phyloP scores from a whole-genome alignment of 495 filamentous ascomycete genomes.

The Podospora fimiseda region DNA sequence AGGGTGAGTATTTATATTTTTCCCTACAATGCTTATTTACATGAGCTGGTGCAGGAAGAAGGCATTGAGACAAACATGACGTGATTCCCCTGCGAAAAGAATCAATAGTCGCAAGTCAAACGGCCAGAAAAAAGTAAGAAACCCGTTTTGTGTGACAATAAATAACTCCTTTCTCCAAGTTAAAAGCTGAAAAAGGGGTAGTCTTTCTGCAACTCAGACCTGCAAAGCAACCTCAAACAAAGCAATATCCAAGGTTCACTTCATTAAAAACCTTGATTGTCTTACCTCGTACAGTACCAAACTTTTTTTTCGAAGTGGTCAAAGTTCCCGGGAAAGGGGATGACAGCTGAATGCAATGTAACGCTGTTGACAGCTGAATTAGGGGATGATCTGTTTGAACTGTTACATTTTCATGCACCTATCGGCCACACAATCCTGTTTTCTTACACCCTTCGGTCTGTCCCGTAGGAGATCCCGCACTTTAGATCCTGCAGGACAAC shows the following conservation, averaged over 20 bases:
- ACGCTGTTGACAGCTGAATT: no score
- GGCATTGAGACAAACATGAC: background rate
- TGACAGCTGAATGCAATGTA: no score
- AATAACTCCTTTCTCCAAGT: background rate
- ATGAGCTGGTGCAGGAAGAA: background rate
- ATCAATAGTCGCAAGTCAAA: background rate
- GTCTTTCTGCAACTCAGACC: background rate
- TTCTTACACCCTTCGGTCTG: no score
- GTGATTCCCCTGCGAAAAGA: background rate
- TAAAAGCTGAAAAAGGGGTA: background rate
- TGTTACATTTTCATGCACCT: no score
- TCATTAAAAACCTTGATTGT: background rate
- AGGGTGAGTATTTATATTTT: background rate
- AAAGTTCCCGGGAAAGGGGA: no score
- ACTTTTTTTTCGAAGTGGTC: no score
- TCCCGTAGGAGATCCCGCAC: no score
- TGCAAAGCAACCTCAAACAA: background rate
- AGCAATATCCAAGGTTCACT: background rate
- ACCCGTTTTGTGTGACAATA: no score
- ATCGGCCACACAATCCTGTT: no score
- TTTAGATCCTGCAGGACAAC: no score
- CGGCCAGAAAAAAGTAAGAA: background rate
- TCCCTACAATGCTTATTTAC: background rate
- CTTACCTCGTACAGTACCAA: no score
- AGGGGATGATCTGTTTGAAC: no score